phyloP scores from a whole-genome alignment of 139 green algal species.

The Ulvella scutata region DNA sequence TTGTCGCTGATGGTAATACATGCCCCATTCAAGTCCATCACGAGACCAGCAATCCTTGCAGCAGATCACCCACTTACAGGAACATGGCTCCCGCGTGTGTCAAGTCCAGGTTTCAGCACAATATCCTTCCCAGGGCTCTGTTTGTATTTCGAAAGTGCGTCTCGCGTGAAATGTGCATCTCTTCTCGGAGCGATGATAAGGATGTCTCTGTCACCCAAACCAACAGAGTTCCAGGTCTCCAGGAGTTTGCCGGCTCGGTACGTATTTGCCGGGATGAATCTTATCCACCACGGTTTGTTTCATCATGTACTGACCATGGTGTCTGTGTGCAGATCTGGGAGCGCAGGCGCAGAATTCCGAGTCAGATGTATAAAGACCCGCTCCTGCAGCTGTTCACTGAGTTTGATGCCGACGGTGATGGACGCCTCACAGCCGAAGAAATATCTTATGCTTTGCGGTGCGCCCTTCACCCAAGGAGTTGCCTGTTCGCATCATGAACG shows the following conservation, averaged over 20 bases:
- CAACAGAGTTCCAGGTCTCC: constrained; percentile 9
- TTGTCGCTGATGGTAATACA: background rate
- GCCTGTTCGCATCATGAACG: too few relatives aligned
- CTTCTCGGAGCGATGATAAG: constrained; percentile 15
- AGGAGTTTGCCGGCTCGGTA: constrained; percentile 11
- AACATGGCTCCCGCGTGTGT: background rate
- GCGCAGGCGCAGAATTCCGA: constrained; percentile 17
- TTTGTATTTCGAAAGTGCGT: too few relatives aligned
- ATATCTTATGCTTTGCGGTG: constrained; percentile 8
- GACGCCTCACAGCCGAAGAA: constrained; percentile 12
- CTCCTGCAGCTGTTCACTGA: constrained; percentile 21
- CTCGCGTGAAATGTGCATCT: too few relatives aligned
- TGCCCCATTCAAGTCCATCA: background rate
- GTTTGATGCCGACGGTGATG: constrained; percentile 20
- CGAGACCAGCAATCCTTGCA: background rate
- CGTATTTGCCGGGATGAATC: background rate
- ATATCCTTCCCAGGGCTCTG: background rate
- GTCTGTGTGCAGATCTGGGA: constrained; percentile 9
- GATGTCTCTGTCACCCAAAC: background rate
- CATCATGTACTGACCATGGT: background rate
- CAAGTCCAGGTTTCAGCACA: background rate
- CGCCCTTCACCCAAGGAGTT: too few relatives aligned
- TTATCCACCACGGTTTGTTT: too few relatives aligned
- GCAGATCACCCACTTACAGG: background rate
- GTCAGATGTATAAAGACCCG: constrained; percentile 15